Base-by-base conservation (phyloP, 2,329 filamentous ascomycete genomes). In the Byssothecium circinans region DNA sequence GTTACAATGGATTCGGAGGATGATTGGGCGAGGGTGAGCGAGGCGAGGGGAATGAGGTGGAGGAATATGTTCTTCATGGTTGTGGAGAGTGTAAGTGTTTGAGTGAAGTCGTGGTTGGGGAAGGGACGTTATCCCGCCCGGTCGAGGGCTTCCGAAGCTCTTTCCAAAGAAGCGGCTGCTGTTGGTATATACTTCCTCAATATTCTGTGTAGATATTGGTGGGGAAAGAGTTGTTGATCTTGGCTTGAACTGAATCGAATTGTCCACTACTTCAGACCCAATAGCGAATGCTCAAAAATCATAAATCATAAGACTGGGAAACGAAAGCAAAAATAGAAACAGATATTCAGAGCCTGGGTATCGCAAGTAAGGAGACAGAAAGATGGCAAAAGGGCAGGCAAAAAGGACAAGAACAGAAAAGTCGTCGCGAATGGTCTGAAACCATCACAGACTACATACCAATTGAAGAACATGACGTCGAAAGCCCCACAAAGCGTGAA, bases 1-100 rank as follows among this genome's bases (percentile, higher is more conserved):
- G 64, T 69, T 11, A 60, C 45, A 40, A 68, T 47, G 4, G 54
- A 57, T 34, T 57, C 59, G 22, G 52, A 48, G 49, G 63, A 64
- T 33, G 53, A 54, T 37, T 67, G 65, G 14, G 59, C 61, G 27
- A 47, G 49, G 19, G 53, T 49, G 17, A 64, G 50, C 43, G 58
- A 50, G 23, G 53, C 56, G n/a, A 69, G 54, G 57, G 62, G 62
- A 22, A 62, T 27, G 12, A 64, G 29, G 14, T 47, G 52, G 40
- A 60, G 51, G 40, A 57, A 42, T 32, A 50, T 54, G 37, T 35
- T 45, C 51, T 53, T 65, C 60, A 62, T 65, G 40, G 53, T 32
- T 27, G 5, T 36, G 10, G 33, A 18, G 10, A 17, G 33, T 19
- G 15, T 17, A 18, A n/a, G 15, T 34, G 32, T 14, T 34, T n/a